Conservation (phyloP, 2,329 filamentous ascomycete species). For the Cercospora berteroae region DNA sequence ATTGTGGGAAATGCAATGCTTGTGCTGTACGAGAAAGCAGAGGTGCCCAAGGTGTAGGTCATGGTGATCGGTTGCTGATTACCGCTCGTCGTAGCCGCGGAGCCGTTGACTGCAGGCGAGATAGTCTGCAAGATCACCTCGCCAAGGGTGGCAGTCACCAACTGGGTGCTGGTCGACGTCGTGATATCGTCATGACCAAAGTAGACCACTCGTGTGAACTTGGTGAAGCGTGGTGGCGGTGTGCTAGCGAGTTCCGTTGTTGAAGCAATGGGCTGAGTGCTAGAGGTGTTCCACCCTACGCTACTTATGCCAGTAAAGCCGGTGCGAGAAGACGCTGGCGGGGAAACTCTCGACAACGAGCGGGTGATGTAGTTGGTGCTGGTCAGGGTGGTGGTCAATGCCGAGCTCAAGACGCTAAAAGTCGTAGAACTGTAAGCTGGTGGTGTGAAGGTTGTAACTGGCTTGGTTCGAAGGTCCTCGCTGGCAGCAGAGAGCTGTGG, state of each 20-base stretch:
- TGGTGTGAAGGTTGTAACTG: constrained; percentile 22
- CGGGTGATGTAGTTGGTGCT: constrained; percentile 32
- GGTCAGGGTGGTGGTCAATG: constrained; percentile 30
- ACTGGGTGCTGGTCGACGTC: constrained; percentile 30
- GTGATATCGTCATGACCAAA: constrained; percentile 29
- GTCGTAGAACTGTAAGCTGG: constrained; percentile 32
- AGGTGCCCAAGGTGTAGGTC: constrained; percentile 1
- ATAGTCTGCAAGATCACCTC: constrained; percentile 22
- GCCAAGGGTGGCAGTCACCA: constrained; percentile 31
- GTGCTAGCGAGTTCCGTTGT: constrained; percentile 3
- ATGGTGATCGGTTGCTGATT: background rate
- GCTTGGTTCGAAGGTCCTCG: constrained; percentile 16
- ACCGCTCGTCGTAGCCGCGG: background rate
- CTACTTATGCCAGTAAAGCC: constrained; percentile 31
- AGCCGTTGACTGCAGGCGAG: constrained; percentile 1
- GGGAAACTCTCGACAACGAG: constrained; percentile 22
- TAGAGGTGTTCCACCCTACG: constrained; percentile 33
- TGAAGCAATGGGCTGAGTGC: constrained; percentile 1
- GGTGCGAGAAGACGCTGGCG: constrained; percentile 13
- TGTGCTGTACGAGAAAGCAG: constrained; percentile 10
- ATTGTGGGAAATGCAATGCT: constrained; percentile 6
- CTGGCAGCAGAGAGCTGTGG: background rate
- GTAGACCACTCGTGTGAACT: constrained; percentile 29
- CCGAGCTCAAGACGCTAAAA: constrained; percentile 27
- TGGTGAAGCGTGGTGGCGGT: constrained; percentile 20